Percentiles rank a stretch among this genome's conserved stretches.
Conservation (phyloP, 352 stramenopile species). For the Globisporangium cylindrosporum region DNA sequence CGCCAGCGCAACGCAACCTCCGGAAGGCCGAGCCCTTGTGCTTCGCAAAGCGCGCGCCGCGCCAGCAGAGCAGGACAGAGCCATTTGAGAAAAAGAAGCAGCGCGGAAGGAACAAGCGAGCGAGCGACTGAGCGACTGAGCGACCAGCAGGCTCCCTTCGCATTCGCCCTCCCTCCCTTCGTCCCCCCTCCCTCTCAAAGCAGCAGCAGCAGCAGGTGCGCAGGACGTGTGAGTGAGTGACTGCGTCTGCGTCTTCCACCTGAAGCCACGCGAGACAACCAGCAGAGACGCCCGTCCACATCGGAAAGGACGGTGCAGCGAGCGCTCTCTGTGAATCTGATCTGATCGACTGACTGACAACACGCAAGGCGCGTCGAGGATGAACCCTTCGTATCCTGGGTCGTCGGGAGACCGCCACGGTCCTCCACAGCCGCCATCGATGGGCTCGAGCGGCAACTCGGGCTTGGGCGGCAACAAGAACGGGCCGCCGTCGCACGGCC, state of each 20-base stretch:
- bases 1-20: too few species aligned
- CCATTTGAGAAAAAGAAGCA: constrained; percentile 27
- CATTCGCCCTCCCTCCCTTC: neutral
- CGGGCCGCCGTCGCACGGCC: constrained; percentile 23
- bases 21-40: too few species aligned
- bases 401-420: constrained; percentile 67
- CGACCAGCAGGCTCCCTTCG: neutral
- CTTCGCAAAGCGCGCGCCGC: neutral
- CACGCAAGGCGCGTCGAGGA: constrained; percentile 14
- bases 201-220: neutral
- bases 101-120: constrained; percentile 1
- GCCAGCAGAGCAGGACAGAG: constrained; percentile 5
- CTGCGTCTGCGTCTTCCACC: neutral
- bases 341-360: neutral
- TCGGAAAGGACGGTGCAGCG: constrained; percentile 3
- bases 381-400: constrained; percentile 80
- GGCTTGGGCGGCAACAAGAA: constrained; percentile 35
- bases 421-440: constrained; percentile 29
- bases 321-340: neutral
- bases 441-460: constrained; percentile 29
- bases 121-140: constrained; percentile 7
- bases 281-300: neutral
- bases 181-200: neutral
- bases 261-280: neutral
- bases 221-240: neutral